Evolutionary conservation across 1,284 basidiomycete species (phyloP).

Genomic region (Phenoliferia sp.): DNA sequence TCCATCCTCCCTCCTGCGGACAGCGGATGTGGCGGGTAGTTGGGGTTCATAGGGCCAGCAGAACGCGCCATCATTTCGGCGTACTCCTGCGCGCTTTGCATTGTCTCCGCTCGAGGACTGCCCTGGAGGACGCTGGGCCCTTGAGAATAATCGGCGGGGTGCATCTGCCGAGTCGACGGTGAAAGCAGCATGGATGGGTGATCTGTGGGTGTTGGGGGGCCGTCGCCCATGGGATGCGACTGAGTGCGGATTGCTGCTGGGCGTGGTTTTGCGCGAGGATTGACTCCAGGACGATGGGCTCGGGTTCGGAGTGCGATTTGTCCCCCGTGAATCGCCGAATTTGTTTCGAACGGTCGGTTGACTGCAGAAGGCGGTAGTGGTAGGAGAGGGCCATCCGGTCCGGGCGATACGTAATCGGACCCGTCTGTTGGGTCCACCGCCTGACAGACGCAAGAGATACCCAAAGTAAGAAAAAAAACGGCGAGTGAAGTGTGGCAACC

Average conservation of each 20-base stretch:
- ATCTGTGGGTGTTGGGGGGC: background rate
- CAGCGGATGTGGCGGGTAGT: background rate
- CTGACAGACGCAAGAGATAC: background rate
- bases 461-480: background rate
- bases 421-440: slow-evolving; percentile 22
- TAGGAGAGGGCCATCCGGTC: slow-evolving; percentile 28
- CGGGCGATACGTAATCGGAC: slow-evolving; percentile 31
- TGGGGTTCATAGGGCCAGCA: background rate
- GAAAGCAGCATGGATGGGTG: background rate
- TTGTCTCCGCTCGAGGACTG: background rate
- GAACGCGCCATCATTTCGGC: background rate
- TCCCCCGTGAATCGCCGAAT: slow-evolving; percentile 29
- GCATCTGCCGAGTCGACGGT: background rate
- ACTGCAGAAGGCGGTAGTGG: slow-evolving; percentile 28
- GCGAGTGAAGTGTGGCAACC: background rate
- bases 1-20: background rate
- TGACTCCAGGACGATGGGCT: slow-evolving; percentile 17
- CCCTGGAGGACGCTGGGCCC: background rate
- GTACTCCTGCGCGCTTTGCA: background rate
- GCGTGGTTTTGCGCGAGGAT: background rate
- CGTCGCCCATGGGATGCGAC: background rate
- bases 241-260: background rate
- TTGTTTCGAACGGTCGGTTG: slow-evolving; percentile 30
- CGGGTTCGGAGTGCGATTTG: slow-evolving; percentile 32
- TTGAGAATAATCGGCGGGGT: background rate